Conservation (phyloP, 2,329 filamentous ascomycete genomes). For the Aspergillus intermedius region DNA sequence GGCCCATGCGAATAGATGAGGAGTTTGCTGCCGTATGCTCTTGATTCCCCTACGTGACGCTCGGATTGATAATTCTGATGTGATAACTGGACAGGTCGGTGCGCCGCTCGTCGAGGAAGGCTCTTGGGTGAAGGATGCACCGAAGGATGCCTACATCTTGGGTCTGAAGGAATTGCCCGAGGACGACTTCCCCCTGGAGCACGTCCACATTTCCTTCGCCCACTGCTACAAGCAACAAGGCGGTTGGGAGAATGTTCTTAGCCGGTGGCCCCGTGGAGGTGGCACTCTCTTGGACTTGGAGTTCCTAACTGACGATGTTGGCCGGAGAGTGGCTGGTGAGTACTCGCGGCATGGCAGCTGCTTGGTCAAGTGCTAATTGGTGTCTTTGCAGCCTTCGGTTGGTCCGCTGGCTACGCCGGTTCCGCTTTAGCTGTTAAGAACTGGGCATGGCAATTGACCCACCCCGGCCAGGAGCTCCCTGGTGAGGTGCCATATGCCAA, state of each 20-base stretch:
- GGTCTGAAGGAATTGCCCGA: constrained; percentile 74
- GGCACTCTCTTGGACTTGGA: constrained; percentile 80
- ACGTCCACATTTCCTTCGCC: constrained; percentile 65
- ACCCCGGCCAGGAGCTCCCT: constrained; percentile 62
- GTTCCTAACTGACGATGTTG: constrained; percentile 69
- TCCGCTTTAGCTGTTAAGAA: constrained; percentile 68
- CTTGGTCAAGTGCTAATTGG: background rate
- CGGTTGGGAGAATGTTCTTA: constrained; percentile 73
- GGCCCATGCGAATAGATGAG: constrained; percentile 19
- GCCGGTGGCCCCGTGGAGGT: constrained; percentile 68
- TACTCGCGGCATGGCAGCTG: background rate
- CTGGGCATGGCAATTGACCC: constrained; percentile 75
- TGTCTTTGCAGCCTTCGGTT: constrained; percentile 41
- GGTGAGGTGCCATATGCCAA: constrained; percentile 55
- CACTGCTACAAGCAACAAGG: constrained; percentile 72
- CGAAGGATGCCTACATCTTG: constrained; percentile 63
- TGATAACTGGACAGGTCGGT: constrained; percentile 43
- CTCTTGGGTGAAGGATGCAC: constrained; percentile 59
- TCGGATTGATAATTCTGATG: background rate
- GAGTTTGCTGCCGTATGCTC: constrained; percentile 29
- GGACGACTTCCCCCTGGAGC: constrained; percentile 63
- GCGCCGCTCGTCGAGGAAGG: constrained; percentile 60
- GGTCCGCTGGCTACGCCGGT: constrained; percentile 67
- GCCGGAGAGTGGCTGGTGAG: constrained; percentile 48
- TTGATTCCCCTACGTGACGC: background rate